Evolutionary conservation across 2,329 filamentous ascomycete genomes (phyloP).

Genomic region (Leptodontidium sp.): DNA sequence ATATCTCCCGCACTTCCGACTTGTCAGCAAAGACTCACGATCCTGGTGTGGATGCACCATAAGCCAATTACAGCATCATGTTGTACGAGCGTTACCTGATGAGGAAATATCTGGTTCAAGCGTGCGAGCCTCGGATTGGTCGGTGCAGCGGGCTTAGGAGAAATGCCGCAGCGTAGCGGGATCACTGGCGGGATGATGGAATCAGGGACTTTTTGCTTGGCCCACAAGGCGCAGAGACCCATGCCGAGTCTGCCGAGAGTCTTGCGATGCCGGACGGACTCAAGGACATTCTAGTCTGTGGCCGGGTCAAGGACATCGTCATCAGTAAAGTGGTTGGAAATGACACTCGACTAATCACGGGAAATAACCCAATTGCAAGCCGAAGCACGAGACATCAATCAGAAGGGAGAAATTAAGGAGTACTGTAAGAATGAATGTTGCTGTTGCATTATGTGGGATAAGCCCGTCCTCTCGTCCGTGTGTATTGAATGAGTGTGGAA

Average conservation of each 20-base stretch:
- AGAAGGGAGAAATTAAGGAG: background rate
- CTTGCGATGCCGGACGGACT: background rate
- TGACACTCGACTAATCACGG: background rate
- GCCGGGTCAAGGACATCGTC: background rate
- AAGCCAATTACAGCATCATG: conserved; percentile 5
- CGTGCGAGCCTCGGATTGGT: background rate
- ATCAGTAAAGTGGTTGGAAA: background rate
- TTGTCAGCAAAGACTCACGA: background rate
- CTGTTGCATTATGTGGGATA: background rate
- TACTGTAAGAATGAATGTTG: background rate
- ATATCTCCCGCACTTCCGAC: conserved; percentile 15
- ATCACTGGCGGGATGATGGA: background rate
- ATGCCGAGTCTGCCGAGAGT: conserved; percentile 9
- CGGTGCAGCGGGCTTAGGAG: background rate
- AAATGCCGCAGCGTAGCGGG: background rate
- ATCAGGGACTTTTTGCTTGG: background rate
- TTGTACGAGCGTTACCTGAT: background rate
- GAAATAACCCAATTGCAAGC: too few relatives aligned
- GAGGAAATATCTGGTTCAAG: conserved; percentile 4
- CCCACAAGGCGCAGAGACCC: conserved; percentile 9
- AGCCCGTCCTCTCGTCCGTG: background rate
- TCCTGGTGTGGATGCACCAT: background rate
- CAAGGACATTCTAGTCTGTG: background rate
- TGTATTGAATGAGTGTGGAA: background rate
- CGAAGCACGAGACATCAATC: background rate